Evolutionary conservation across 257 asterid species (phyloP).

Genomic region (Plantago ovata): DNA sequence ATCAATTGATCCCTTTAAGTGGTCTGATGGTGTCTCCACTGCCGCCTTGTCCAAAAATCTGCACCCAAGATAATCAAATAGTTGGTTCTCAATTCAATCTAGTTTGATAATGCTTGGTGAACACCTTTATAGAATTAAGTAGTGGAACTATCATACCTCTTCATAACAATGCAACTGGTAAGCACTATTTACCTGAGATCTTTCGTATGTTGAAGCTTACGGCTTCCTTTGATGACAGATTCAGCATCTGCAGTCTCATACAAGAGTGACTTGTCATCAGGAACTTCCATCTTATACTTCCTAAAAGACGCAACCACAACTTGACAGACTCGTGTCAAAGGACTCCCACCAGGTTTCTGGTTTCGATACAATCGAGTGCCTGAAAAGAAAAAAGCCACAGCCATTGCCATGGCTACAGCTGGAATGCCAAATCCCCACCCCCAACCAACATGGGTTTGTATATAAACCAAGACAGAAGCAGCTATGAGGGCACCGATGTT

Average conservation of each 20-base stretch:
- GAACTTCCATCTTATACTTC: slow-evolving; percentile 37
- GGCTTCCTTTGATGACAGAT: slow-evolving; percentile 51
- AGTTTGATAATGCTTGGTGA: background rate
- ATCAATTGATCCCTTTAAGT: slow-evolving; percentile 29
- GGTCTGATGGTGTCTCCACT: slow-evolving; percentile 44
- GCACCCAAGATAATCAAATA: slow-evolving; percentile 3
- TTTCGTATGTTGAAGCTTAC: slow-evolving; percentile 50
- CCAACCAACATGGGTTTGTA: slow-evolving; percentile 60
- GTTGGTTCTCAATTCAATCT: background rate
- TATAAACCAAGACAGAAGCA: slow-evolving; percentile 43
- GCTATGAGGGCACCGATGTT: slow-evolving; percentile 62
- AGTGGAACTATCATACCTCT: too few species aligned
- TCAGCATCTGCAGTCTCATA: slow-evolving; percentile 44
- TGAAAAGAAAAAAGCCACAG: slow-evolving; percentile 57
- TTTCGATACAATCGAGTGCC: slow-evolving; percentile 62
- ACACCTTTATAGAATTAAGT: background rate
- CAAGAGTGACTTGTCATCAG: slow-evolving; percentile 39
- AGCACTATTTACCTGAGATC: slow-evolving; percentile 28
- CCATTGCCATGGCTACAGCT: slow-evolving; percentile 56
- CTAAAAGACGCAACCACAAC: slow-evolving; percentile 49
- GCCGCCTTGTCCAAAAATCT: slow-evolving; percentile 79
- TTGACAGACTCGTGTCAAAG: slow-evolving; percentile 55
- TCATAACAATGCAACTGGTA: too few species aligned
- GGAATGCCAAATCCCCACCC: slow-evolving; percentile 74
- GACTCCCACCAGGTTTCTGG: slow-evolving; percentile 76